Evolutionary conservation across 208 protist genomes (phyloP), one percentile per base, ranked within the genome.

Genomic region (Angomonas ambiguus): DNA sequence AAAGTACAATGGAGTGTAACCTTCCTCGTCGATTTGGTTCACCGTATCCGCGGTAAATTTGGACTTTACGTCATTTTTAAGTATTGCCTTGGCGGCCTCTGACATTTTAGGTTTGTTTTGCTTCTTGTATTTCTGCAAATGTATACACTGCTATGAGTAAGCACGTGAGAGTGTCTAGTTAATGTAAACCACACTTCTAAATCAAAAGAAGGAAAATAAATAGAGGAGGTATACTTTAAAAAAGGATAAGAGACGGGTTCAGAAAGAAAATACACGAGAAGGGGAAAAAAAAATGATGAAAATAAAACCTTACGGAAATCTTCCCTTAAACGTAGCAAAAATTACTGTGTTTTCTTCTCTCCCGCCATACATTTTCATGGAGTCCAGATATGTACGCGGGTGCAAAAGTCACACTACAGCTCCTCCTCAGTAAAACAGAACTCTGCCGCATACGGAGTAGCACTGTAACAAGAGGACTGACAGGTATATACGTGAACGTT

Each of bases 401-500:
- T n/a, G 8, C 35, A 18, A 32, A 48, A n/a, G 2, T 42, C 8
- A 0, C 11, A 1, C 80, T 73, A 95, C 6, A 96, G 69, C 59
- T 96, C 91, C 24, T 88, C 79, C 72, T 96, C 85, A 22, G 90
- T 83, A 16, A 92, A 67, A 11, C 74, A 77, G 51, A 89, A 80
- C 72, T 96, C 87, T 3, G 57, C 48, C 20, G 76, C 51, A 67
- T 96, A 96, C 0, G 85, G 60, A n/a, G 45, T 49, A 27, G 24
- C 35, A 55, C 80, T 79, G 59, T 87, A 82, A 76, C 85, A 96
- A 69, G 91, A 76, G 16, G 51, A 66, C 42, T 73, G 78, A 69
- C 91, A 96, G 20, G 91, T 94, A 57, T 83, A 93, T 18, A 93
- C 74, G 18, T 87, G 60, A 30, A 96, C 68, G 65, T 91, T 94